A percentile compares a stretch with the other conserved stretches of the same genome.
phyloP scores from a whole-genome alignment of 2,329 filamentous ascomycete genomes.

The Ambrosiella beaveri region DNA sequence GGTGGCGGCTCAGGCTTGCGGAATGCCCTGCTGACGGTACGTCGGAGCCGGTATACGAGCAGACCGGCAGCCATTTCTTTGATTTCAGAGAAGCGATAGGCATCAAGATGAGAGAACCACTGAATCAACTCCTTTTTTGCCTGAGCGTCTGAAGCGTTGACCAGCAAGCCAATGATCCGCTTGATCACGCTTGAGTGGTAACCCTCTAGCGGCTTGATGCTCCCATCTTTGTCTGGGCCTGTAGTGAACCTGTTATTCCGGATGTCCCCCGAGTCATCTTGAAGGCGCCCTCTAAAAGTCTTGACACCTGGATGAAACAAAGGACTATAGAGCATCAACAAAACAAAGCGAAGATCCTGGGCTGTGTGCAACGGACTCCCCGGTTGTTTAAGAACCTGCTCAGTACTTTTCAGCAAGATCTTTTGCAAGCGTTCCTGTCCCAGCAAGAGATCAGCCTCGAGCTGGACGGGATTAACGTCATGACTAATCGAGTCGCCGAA shows the following conservation, averaged over 20 bases:
- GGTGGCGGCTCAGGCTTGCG: constrained; percentile 24
- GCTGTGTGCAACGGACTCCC: constrained; percentile 50
- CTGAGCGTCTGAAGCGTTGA: constrained; percentile 50
- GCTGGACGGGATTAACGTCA: constrained; percentile 4
- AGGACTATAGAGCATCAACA: constrained; percentile 67
- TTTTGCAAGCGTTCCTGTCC: constrained; percentile 54
- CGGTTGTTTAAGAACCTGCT: constrained; percentile 64
- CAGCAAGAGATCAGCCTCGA: constrained; percentile 31
- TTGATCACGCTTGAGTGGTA: constrained; percentile 75
- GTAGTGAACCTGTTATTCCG: constrained; percentile 4
- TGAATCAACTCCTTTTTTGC: constrained; percentile 61
- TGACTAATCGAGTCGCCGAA: neutral
- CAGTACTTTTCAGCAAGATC: constrained; percentile 58
- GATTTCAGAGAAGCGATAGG: constrained; percentile 48
- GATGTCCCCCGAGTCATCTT: constrained; percentile 14
- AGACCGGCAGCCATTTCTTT: constrained; percentile 67
- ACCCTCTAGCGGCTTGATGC: constrained; percentile 21
- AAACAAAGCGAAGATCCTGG: constrained; percentile 56
- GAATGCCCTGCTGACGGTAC: constrained; percentile 50
- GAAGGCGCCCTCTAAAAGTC: constrained; percentile 25
- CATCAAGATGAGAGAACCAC: constrained; percentile 60
- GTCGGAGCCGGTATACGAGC: constrained; percentile 60
- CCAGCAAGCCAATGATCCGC: constrained; percentile 61
- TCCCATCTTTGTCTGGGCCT: constrained; percentile 3
- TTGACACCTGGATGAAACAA: constrained; percentile 38